A percentile compares a stretch with the other conserved stretches of the same genome.
Evolutionary conservation across 768 basidiomycete genomes (phyloP).

Genomic region (Suillus ampliporus): DNA sequence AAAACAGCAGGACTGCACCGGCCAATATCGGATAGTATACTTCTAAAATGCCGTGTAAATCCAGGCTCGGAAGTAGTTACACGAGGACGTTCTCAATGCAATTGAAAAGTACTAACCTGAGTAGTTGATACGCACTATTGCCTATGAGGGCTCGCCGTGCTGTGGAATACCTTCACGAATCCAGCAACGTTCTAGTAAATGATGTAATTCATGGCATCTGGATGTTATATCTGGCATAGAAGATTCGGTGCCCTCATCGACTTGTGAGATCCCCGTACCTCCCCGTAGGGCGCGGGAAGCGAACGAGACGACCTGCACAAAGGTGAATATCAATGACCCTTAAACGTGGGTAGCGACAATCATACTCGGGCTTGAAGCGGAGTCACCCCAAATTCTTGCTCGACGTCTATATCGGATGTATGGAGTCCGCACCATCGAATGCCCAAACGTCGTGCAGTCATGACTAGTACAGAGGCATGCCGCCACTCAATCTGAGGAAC

Average conservation of each 20-base stretch:
- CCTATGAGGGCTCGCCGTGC: slow-evolving; percentile 37
- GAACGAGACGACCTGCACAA: slow-evolving; percentile 25
- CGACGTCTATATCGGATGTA: slow-evolving; percentile 46
- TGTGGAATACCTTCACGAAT: slow-evolving; percentile 30
- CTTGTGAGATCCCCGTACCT: slow-evolving; percentile 25
- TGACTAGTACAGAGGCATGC: slow-evolving; percentile 32
- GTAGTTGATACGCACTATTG: slow-evolving; percentile 42
- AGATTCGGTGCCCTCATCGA: slow-evolving; percentile 17
- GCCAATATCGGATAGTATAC: slow-evolving; percentile 29
- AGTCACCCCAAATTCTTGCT: slow-evolving; percentile 51
- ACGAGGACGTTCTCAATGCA: slow-evolving; percentile 27
- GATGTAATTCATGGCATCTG: slow-evolving; percentile 30
- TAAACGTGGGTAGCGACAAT: slow-evolving; percentile 1
- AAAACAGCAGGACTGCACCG: slow-evolving; percentile 37
- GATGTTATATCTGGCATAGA: slow-evolving; percentile 24
- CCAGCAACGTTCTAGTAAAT: slow-evolving; percentile 32
- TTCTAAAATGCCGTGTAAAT: slow-evolving; percentile 40
- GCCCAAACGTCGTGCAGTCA: slow-evolving; percentile 22
- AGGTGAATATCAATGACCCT: slow-evolving; percentile 3
- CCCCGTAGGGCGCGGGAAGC: slow-evolving; percentile 40
- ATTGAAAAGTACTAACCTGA: slow-evolving; percentile 37
- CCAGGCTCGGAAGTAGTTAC: slow-evolving; percentile 34
- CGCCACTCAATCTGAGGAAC: slow-evolving; percentile 44
- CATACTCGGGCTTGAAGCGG: slow-evolving; percentile 35
- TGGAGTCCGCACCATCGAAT: slow-evolving; percentile 28